A percentile compares a stretch with the other conserved stretches of the same genome.
Evolutionary conservation across 371 early-diverging fungal species (phyloP).

Genomic region (Mycotypha africana): DNA sequence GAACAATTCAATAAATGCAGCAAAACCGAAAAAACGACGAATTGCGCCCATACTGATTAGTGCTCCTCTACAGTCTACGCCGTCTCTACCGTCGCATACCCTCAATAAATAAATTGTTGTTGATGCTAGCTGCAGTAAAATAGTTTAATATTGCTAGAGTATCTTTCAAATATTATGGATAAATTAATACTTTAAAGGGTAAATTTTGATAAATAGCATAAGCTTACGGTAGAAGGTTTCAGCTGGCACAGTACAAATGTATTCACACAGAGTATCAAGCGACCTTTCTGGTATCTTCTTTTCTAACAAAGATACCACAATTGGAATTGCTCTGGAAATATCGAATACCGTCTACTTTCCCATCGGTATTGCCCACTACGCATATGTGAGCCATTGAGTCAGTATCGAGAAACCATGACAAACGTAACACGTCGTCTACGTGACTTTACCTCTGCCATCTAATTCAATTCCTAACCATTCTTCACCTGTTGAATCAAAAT

Average conservation of each 20-base stretch:
- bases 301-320: slow-evolving; percentile 35
- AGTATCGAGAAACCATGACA: not conserved
- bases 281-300: slow-evolving; percentile 24
- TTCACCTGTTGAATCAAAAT: slow-evolving; percentile 11
- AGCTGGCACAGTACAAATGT: no score
- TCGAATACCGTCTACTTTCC: slow-evolving; percentile 24
- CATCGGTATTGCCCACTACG: slow-evolving; percentile 40
- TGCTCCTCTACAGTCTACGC: slow-evolving; percentile 2
- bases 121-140: no score
- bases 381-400: not conserved
- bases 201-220: no score
- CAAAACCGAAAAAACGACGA: slow-evolving; percentile 27
- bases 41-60: slow-evolving; percentile 33
- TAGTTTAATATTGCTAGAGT: not conserved
- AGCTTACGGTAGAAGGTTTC: no score
- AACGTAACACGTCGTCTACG: not conserved
- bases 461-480: slow-evolving; percentile 42
- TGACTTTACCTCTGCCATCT: slow-evolving; percentile 36
- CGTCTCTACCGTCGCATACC: no score
- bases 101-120: no score
- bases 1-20: not conserved
- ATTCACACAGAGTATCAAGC: no score
- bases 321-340: slow-evolving; percentile 39
- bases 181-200: no score
- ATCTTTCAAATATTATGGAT: not conserved